Conservation (phyloP, 2,329 filamentous ascomycete genomes). For the Chaetomium sp. region DNA sequence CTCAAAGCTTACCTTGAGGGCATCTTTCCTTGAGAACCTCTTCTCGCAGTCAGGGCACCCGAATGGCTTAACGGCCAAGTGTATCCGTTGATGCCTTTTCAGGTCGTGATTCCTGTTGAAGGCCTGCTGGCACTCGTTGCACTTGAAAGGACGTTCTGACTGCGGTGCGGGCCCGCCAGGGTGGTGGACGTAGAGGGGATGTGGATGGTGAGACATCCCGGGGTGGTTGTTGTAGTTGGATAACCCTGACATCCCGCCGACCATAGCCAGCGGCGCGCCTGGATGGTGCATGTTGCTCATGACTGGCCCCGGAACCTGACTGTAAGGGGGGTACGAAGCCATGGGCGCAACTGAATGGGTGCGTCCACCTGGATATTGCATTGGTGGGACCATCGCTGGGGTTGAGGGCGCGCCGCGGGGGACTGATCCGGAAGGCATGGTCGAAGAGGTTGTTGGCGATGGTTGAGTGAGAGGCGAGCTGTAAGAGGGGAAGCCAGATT, state of each 20-base stretch:
- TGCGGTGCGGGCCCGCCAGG: conserved; percentile 37
- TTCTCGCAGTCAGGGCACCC: conserved; percentile 89
- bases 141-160: conserved; percentile 73
- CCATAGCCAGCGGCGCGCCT: conserved; percentile 51
- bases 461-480: conserved; percentile 8
- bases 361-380: conserved; percentile 25
- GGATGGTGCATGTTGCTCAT: conserved; percentile 26
- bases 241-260: conserved; percentile 35
- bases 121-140: conserved; percentile 83
- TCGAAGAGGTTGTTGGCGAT: conserved; percentile 12
- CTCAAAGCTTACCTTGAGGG: conserved; percentile 62
- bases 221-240: conserved; percentile 10
- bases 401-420: conserved; percentile 9
- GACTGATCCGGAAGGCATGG: conserved; percentile 7
- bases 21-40: conserved; percentile 94
- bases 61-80: conserved; percentile 91
- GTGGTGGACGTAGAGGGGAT: conserved; percentile 55
- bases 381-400: conserved; percentile 28
- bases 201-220: conserved; percentile 23
- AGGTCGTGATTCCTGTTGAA: conserved; percentile 96
- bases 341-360: conserved; percentile 26
- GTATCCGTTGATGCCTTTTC: conserved; percentile 92
- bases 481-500: conserved; percentile 26
- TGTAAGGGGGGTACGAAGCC: conserved; percentile 25
- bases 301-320: conserved; percentile 32